These are phyloP conservation scores for Orbilia ellipsospora DNA, from an alignment of 2,329 filamentous ascomycete species.

Conservation along the genomic window DNA sequence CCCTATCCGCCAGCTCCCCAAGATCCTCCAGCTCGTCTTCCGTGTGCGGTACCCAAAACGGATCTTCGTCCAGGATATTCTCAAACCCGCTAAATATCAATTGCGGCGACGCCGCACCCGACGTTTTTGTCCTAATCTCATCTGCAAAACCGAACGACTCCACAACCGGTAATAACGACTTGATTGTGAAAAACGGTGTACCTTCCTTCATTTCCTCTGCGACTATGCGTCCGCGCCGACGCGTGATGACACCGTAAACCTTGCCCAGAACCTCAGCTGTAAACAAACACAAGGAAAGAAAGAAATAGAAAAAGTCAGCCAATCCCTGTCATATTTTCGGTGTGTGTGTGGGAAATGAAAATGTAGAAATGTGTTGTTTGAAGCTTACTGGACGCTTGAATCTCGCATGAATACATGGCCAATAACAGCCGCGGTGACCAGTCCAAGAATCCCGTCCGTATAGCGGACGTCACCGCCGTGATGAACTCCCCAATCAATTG, in stretches of 20 bases:
- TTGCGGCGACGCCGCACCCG: constrained; percentile 89
- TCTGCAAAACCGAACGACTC: constrained; percentile 96
- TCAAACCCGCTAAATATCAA: constrained; percentile 93
- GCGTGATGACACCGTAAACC: constrained; percentile 97
- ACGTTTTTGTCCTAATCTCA: constrained; percentile 94
- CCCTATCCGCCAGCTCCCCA: constrained; percentile 89
- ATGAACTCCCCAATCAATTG: constrained; percentile 93
- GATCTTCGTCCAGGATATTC: constrained; percentile 86
- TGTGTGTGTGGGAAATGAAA: constrained; percentile 10
- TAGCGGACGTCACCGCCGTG: constrained; percentile 84
- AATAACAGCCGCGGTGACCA: constrained; percentile 96
- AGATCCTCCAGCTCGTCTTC: constrained; percentile 97
- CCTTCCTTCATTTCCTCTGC: constrained; percentile 93
- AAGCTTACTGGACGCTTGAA: constrained; percentile 84
- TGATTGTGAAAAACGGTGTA: constrained; percentile 95
- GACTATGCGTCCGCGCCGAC: constrained; percentile 87
- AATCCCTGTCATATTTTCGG: constrained; percentile 18
- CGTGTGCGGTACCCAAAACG: constrained; percentile 96
- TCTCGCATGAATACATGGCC: constrained; percentile 98
- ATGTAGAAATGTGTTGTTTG: constrained; percentile 52
- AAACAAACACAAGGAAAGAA: constrained; percentile 39
- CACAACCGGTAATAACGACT: constrained; percentile 86
- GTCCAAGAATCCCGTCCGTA: constrained; percentile 87
- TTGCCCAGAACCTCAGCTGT: constrained; percentile 88
- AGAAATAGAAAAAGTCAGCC: constrained; percentile 40